Evolutionary conservation across 1,139 yeast genomes (phyloP), one percentile per base, ranked within the genome.

Genomic region (Pichia sp.): DNA sequence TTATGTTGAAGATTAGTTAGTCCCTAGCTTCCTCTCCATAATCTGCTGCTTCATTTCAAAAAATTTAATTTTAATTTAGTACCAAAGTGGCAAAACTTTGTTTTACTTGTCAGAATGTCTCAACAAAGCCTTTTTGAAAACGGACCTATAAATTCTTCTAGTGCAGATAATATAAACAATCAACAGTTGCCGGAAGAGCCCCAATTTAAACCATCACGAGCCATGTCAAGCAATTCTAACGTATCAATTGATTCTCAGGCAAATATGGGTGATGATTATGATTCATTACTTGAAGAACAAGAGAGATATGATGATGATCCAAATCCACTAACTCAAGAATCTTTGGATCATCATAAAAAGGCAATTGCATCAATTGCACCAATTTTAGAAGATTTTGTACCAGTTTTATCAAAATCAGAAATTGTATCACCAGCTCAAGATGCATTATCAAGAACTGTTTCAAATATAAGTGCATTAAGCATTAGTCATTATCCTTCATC

Each of bases 301-400:
- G 55, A 52, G 25, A 52, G 46, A 27, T 44, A 48, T 9, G 59
- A 55, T 27, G 44, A 43, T 2, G 58, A 59, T 30, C 62, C 64
- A 8, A 56, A 55, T 9, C 62, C 62, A 3, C 48, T 65, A 8
- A 62, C 66, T 10, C 50, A 58, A 28, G 65, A 62, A 36, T 55
- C 67, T 0, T 45, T 64, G 32, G 65, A 58, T 29, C 62, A 60
- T 34, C 68, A 65, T 33, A 71, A 71, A 56, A 78, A 72, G 55
- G 90, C 92, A 5, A 81, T 84, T 69, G 90, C 86, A 3, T 77
- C 87, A 0, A 78, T 85, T 37, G 92, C 92, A 0, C 92, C 94
- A 2, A 83, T 84, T 66, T 66, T 85, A 43, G 86, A 83, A 62
- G 66, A 59, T 28, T 85, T 83, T 64, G 74, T 79, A 8, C 94